A percentile compares a stretch with the other conserved stretches of the same genome.
phyloP scores from a whole-genome alignment of 2,329 filamentous ascomycete genomes.

The Venturia carpophila region DNA sequence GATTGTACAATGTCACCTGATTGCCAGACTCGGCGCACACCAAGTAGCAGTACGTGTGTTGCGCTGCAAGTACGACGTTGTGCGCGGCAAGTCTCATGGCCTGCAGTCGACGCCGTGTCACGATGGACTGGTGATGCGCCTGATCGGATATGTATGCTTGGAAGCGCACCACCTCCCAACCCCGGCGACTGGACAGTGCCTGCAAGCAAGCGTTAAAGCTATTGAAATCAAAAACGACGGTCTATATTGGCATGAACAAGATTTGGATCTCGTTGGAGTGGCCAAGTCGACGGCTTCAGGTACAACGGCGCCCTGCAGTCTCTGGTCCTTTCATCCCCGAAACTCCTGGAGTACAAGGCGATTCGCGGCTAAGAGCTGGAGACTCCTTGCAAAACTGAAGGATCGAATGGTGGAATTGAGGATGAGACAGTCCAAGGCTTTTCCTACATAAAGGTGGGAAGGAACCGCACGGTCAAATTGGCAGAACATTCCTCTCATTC shows the following conservation, averaged over 20 bases:
- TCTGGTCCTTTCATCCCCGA: background rate
- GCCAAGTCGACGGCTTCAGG: slow-evolving; percentile 3
- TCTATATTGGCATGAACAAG: background rate
- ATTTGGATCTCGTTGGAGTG: background rate
- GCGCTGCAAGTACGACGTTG: slow-evolving; percentile 6
- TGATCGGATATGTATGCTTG: background rate
- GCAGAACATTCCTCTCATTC: slow-evolving; percentile 5
- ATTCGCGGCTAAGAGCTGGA: background rate
- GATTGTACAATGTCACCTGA: background rate
- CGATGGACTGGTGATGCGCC: slow-evolving; percentile 1
- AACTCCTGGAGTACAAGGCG: background rate
- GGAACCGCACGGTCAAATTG: background rate
- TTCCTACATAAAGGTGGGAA: background rate
- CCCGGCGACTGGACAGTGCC: background rate
- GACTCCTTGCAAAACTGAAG: background rate
- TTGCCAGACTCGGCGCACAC: background rate
- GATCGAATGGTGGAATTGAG: background rate
- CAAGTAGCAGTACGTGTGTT: background rate
- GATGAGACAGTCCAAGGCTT: background rate
- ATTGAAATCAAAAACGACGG: slow-evolving; percentile 1
- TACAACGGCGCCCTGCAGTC: background rate
- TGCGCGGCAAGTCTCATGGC: slow-evolving; percentile 3
- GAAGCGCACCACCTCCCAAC: background rate
- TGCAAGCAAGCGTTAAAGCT: background rate
- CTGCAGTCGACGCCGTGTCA: background rate